Conservation (phyloP, 2,329 filamentous ascomycete genomes). For the Verticillium tricorpus region DNA sequence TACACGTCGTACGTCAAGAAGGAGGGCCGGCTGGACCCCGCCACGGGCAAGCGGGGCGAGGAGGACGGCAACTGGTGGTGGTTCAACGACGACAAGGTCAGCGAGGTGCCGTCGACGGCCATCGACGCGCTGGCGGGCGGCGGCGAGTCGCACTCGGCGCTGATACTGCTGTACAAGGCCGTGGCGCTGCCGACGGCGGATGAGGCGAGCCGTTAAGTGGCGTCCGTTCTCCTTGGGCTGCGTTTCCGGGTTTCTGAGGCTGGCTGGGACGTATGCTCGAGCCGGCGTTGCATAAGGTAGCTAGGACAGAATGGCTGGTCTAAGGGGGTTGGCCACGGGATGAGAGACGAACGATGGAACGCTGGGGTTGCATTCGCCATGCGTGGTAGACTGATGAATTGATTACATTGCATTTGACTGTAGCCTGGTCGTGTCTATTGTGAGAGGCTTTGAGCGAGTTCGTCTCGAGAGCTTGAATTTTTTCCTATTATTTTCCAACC, state of each 20-base stretch:
- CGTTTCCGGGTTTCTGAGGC: slow-evolving; percentile 4
- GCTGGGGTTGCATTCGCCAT: neutral
- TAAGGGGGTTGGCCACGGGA: neutral
- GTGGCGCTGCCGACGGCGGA: slow-evolving; percentile 62
- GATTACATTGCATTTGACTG: neutral
- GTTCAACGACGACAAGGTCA: slow-evolving; percentile 98
- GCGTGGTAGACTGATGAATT: neutral
- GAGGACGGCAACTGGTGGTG: slow-evolving; percentile 99
- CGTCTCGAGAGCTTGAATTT: too few relatives aligned
- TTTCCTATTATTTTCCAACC: neutral
- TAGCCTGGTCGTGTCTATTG: too few relatives aligned
- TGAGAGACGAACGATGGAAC: neutral
- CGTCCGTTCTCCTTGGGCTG: neutral
- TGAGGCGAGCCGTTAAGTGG: slow-evolving; percentile 25
- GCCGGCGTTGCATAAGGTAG: neutral
- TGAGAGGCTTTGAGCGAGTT: neutral
- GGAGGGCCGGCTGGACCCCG: slow-evolving; percentile 64
- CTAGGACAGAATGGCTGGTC: neutral
- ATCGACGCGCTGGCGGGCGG: slow-evolving; percentile 87
- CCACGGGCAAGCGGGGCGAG: slow-evolving; percentile 70
- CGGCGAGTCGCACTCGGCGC: slow-evolving; percentile 78
- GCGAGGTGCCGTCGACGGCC: slow-evolving; percentile 86
- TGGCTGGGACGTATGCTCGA: slow-evolving; percentile 6
- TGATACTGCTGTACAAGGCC: slow-evolving; percentile 75
- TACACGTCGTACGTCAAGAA: slow-evolving; percentile 99